Conservation (phyloP, 2,329 filamentous ascomycete species). For the Fusarium tjaetaba region DNA sequence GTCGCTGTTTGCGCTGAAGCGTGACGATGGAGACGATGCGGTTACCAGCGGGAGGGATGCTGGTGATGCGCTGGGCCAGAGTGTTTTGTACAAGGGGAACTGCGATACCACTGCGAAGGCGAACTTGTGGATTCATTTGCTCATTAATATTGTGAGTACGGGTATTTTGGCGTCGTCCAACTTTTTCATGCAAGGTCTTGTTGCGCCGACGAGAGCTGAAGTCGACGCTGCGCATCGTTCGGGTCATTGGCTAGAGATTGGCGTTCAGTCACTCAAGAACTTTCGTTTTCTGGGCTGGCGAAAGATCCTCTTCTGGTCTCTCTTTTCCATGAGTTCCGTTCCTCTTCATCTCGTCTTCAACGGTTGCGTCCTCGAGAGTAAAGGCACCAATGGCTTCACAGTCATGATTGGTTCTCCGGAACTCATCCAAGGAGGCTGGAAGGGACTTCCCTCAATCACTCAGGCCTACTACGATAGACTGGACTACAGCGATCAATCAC, state of each 20-base stretch:
- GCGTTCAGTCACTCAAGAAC: slow-evolving; percentile 37
- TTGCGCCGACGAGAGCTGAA: slow-evolving; percentile 47
- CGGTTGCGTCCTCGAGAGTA: slow-evolving; percentile 19
- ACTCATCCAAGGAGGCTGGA: not conserved
- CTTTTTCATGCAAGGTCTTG: slow-evolving; percentile 50
- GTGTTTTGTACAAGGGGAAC: not conserved
- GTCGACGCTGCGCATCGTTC: slow-evolving; percentile 40
- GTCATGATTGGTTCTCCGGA: slow-evolving; percentile 5
- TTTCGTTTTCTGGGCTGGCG: slow-evolving; percentile 10
- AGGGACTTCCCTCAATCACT: not conserved
- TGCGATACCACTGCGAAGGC: not conserved
- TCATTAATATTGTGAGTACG: slow-evolving; percentile 37
- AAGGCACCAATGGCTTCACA: slow-evolving; percentile 20
- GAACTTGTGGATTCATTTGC: slow-evolving; percentile 26
- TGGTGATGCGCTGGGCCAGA: not conserved
- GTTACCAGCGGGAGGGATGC: rapidly evolving
- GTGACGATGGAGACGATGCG: not conserved
- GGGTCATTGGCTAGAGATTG: slow-evolving; percentile 36
- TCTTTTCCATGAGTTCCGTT: slow-evolving; percentile 13
- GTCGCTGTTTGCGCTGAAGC: slow-evolving; percentile 9
- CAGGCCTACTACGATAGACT: rapidly evolving
- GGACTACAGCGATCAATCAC: not conserved
- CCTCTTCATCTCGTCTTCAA: slow-evolving; percentile 25
- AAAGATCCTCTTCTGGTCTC: slow-evolving; percentile 11
- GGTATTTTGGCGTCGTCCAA: slow-evolving; percentile 49